Evolutionary conservation across 2,329 filamentous ascomycete species (phyloP), one percentile per base, ranked within the genome.

Genomic region (Xylariaceae sp.): DNA sequence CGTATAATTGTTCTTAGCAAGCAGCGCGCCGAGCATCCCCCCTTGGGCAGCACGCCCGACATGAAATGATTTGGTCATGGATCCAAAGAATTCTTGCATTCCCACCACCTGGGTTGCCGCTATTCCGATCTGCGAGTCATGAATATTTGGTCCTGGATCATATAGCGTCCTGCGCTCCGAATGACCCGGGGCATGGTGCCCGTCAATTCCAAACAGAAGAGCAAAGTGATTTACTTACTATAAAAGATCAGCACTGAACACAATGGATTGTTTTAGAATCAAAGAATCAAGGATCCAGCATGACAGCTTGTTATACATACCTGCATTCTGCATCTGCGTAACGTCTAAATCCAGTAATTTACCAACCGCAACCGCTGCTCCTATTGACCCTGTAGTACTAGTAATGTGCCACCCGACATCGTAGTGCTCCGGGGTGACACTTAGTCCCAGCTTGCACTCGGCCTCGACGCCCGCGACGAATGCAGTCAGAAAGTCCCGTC

Each of bases 401-500:
- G 79, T 81, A 53, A 81, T 82, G 62, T 82, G 79, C 79, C 80
- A 83, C 13, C 81, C 80, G 4, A 79, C 69, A 64, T 81, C 76
- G 63, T 83, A 83, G 64, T 82, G 80, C 35, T 76, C 70, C 0
- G 80, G 80, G 70, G 73, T 82, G 10, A 83, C 79, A 0, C 76
- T 73, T 20, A 81, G 62, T 0, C 80, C 80, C 4, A 80, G 63
- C 64, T 81, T 81, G 59, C 79, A 81, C 57, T 78, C 75, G 0
- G 75, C 73, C 65, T 83, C 81, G 35, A 82, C 75, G 9, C 80
- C 80, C 0, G 75, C 76, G 1, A 79, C 72, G 11, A 83, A 71
- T 0, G 80, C 80, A 1, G 74, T 73, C n/a, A 83, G 63, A 50
- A 83, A 77, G 2, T 80, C 75, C 8, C 69, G 49, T 0, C 80